These are phyloP conservation scores for Gardenia jasminoides DNA, from an alignment of 257 asterid species.

Conservation along the genomic window DNA sequence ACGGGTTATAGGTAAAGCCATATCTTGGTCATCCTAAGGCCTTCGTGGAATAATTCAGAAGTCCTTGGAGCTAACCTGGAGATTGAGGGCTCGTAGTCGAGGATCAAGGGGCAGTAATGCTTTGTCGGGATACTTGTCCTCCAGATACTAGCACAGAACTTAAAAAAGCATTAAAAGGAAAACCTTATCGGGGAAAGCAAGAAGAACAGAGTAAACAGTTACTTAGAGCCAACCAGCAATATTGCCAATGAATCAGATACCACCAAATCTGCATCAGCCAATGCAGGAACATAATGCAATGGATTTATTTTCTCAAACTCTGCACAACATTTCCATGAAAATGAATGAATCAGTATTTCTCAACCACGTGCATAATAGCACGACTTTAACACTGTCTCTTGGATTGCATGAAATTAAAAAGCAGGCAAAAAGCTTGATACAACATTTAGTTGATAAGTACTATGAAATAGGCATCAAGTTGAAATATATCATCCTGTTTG, in stretches of 20 bases:
- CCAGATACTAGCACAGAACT: slow-evolving; percentile 50
- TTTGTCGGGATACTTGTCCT: slow-evolving; percentile 60
- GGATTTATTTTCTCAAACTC: slow-evolving; percentile 82
- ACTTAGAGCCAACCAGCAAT: slow-evolving; percentile 48
- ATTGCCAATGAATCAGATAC: slow-evolving; percentile 76
- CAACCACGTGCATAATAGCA: not conserved
- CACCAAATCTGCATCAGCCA: slow-evolving; percentile 71
- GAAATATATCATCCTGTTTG: too few species aligned
- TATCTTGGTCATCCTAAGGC: not conserved
- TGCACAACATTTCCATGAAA: slow-evolving; percentile 32
- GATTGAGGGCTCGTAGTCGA: slow-evolving; percentile 72
- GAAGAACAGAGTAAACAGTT: not conserved
- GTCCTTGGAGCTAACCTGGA: slow-evolving; percentile 50
- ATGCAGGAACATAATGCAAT: slow-evolving; percentile 65
- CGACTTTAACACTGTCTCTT: not conserved
- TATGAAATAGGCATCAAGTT: too few species aligned
- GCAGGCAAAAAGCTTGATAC: not conserved
- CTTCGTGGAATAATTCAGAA: not conserved
- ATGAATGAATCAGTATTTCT: not conserved
- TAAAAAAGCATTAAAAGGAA: not conserved
- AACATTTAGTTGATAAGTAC: not conserved
- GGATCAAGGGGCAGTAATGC: slow-evolving; percentile 60
- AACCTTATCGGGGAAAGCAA: not conserved
- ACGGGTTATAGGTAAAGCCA: not conserved
- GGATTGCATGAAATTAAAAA: not conserved